Percentiles rank a stretch among this genome's conserved stretches.
Conservation (phyloP, 1,139 yeast genomes). For the Yamadazyma songkhlaensis region DNA sequence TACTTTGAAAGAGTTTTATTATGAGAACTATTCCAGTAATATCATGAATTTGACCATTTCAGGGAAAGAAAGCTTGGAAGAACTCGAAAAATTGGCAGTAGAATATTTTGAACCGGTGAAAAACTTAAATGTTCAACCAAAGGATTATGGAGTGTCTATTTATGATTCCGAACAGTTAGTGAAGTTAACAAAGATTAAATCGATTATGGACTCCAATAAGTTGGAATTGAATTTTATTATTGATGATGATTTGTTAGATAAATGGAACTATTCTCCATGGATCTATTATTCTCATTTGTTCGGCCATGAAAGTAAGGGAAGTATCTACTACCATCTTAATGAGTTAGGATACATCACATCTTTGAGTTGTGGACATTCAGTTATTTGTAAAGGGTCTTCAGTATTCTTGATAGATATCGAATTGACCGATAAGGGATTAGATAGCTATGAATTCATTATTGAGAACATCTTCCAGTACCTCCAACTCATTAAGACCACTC, state of each 20-base stretch:
- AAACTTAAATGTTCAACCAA: constrained; percentile 51
- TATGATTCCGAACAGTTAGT: constrained; percentile 46
- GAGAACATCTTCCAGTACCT: constrained; percentile 68
- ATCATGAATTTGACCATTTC: constrained; percentile 83
- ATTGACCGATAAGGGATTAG: constrained; percentile 70
- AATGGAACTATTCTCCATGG: constrained; percentile 69
- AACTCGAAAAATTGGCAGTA: constrained; percentile 66
- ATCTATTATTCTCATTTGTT: constrained; percentile 74
- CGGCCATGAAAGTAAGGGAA: constrained; percentile 91
- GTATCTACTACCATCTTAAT: constrained; percentile 68
- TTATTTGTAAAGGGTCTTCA: constrained; percentile 68
- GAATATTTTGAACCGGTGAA: constrained; percentile 65
- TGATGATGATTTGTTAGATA: constrained; percentile 64
- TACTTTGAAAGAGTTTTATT: constrained; percentile 59
- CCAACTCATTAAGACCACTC: constrained; percentile 46
- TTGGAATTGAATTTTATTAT: constrained; percentile 67
- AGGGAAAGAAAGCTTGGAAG: constrained; percentile 77
- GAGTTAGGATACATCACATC: constrained; percentile 73
- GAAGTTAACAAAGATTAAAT: constrained; percentile 63
- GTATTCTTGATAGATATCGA: constrained; percentile 68
- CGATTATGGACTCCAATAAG: constrained; percentile 75
- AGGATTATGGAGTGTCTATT: constrained; percentile 39
- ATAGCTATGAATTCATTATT: constrained; percentile 60
- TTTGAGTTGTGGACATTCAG: constrained; percentile 71
- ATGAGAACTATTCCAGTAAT: constrained; percentile 66